A percentile compares a stretch with the other conserved stretches of the same genome.
Conservation (phyloP, 257 asterid species). For the Mitragyna speciosa region DNA sequence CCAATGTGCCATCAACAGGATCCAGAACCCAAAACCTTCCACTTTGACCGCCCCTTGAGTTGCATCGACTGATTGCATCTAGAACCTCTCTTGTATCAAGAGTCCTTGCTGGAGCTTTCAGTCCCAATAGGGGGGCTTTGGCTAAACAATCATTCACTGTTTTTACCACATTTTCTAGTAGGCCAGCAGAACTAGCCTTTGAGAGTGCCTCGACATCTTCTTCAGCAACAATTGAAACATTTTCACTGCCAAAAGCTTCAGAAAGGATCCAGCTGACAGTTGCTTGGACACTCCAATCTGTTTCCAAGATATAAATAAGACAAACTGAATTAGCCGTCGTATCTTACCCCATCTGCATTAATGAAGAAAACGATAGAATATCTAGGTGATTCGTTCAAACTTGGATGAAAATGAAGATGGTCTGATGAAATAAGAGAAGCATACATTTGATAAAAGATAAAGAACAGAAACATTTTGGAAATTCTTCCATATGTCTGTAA, state of each 20-base stretch:
- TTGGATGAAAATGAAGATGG: not conserved
- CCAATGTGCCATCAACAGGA: conserved; percentile 84
- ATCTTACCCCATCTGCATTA: not conserved
- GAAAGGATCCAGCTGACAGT: conserved; percentile 72
- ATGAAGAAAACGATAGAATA: not conserved
- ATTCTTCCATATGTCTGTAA: not conserved
- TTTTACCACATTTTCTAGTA: conserved; percentile 46
- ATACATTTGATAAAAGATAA: not conserved
- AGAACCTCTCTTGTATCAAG: conserved; percentile 54
- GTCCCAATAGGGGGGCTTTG: conserved; percentile 61
- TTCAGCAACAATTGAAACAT: conserved; percentile 67
- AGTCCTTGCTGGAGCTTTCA: conserved; percentile 40
- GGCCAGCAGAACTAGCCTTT: conserved; percentile 37
- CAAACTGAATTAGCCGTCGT: conserved; percentile 28
- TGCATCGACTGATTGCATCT: conserved; percentile 68
- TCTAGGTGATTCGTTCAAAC: too few species aligned
- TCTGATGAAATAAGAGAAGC: not conserved
- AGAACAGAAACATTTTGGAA: not conserved
- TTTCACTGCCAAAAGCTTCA: conserved; percentile 51
- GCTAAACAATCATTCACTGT: conserved; percentile 58
- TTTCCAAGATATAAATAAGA: conserved; percentile 36
- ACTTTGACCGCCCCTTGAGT: conserved; percentile 46
- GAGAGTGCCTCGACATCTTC: conserved; percentile 70
- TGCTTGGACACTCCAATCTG: conserved; percentile 98
- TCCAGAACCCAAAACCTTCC: conserved; percentile 87